These are phyloP conservation scores for Thymus mandschuricus DNA, from an alignment of 257 asterid genomes.

Conservation along the genomic window DNA sequence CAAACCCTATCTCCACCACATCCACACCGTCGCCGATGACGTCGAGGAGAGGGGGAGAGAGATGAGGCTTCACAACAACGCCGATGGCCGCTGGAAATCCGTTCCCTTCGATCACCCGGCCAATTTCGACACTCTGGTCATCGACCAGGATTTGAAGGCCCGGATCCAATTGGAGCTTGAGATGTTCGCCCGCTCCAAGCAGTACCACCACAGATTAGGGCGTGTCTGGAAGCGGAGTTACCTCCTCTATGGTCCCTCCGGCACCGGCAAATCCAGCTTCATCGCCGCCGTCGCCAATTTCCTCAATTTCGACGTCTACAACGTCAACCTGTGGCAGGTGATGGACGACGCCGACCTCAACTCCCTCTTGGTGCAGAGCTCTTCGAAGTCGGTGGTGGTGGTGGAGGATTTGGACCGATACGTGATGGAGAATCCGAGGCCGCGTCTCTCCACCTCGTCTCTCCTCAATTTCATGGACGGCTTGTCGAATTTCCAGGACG, in stretches of 20 bases:
- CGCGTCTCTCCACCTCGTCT: slow-evolving; percentile 42
- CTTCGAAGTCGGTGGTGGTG: slow-evolving; percentile 69
- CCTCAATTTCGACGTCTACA: slow-evolving; percentile 70
- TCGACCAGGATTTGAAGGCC: slow-evolving; percentile 46
- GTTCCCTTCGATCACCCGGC: slow-evolving; percentile 52
- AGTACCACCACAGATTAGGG: slow-evolving; percentile 78
- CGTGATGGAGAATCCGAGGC: slow-evolving; percentile 45
- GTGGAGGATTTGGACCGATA: slow-evolving; percentile 84
- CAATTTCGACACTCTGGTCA: slow-evolving; percentile 46
- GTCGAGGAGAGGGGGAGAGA: slow-evolving; percentile 37
- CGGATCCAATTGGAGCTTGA: slow-evolving; percentile 32
- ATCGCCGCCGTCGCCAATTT: slow-evolving; percentile 74
- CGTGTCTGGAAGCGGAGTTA: slow-evolving; percentile 92
- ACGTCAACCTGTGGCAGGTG: slow-evolving; percentile 57
- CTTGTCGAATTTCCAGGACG: slow-evolving; percentile 68
- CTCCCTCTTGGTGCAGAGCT: slow-evolving; percentile 51
- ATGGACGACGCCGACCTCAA: slow-evolving; percentile 69
- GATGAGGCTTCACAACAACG: slow-evolving; percentile 33
- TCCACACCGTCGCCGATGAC: slow-evolving; percentile 45
- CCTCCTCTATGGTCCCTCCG: slow-evolving; percentile 73
- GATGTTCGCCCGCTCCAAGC: slow-evolving; percentile 48
- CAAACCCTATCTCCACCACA: slow-evolving; percentile 52
- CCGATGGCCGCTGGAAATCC: slow-evolving; percentile 43
- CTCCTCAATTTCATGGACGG: slow-evolving; percentile 90
- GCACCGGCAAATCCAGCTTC: slow-evolving; percentile 88